Conservation (phyloP, 805 yeast species). For the Schizosaccharomyces japonicus region DNA sequence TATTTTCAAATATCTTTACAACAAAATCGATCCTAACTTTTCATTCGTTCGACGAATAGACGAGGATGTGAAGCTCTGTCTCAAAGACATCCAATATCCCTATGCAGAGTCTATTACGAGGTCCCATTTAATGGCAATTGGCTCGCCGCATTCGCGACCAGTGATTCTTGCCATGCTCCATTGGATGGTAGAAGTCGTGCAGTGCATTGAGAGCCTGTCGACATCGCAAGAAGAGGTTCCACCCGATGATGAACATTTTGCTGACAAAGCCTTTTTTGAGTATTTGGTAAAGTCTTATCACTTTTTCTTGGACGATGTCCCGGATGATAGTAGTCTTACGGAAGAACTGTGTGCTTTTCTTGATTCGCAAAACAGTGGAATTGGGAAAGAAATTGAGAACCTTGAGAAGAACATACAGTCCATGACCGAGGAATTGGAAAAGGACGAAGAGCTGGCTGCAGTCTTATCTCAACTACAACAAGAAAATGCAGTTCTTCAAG, state of each 20-base stretch:
- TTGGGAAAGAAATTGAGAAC: slow-evolving; percentile 17
- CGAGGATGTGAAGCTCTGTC: slow-evolving; percentile 43
- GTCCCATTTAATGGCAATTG: slow-evolving; percentile 73
- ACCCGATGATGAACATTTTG: slow-evolving; percentile 21
- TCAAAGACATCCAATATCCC: slow-evolving; percentile 51
- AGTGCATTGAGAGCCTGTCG: neutral
- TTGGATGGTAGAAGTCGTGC: slow-evolving; percentile 45
- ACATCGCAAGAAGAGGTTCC: slow-evolving; percentile 7
- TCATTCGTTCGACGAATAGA: slow-evolving; percentile 45
- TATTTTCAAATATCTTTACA: slow-evolving; percentile 60
- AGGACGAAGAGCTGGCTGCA: neutral
- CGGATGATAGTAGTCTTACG: neutral
- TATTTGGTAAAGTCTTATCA: slow-evolving; percentile 46
- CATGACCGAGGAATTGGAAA: neutral
- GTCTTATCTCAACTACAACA: neutral
- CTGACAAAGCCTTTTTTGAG: slow-evolving; percentile 30
- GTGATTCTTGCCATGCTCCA: slow-evolving; percentile 56
- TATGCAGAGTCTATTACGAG: slow-evolving; percentile 57
- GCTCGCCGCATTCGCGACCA: slow-evolving; percentile 66
- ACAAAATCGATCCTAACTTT: slow-evolving; percentile 57
- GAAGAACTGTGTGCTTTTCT: neutral
- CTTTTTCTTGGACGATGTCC: slow-evolving; percentile 31
- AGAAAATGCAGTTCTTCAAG: neutral
- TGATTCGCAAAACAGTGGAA: slow-evolving; percentile 1
- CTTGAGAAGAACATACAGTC: slow-evolving; percentile 22